Evolutionary conservation across 345 rosid genomes (phyloP).

Genomic region (rapeseed (Brassica napus)): Da-Ae NC_063452.1:26930501-26931000

Average conservation of each 20-base stretch:
- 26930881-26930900: background rate
- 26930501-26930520: slow-evolving; percentile 5
- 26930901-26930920: background rate
- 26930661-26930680: background rate
- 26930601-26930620: background rate
- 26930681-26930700: background rate
- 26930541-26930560: background rate
- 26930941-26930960: background rate
- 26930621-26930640: background rate
- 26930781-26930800: background rate
- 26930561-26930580: background rate
- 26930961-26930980: slow-evolving; percentile 5
- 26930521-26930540: background rate
- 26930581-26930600: background rate
- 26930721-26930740: background rate
- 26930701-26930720: slow-evolving; percentile 3
- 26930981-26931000: background rate
- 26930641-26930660: background rate
- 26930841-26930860: background rate
- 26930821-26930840: background rate
- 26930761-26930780: background rate
- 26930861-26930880: background rate
- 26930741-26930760: background rate
- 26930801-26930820: background rate
- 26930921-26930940: background rate